These are phyloP conservation scores for Psilocybe tampanensis DNA, from an alignment of 768 basidiomycete genomes.

Conservation along the genomic window DNA sequence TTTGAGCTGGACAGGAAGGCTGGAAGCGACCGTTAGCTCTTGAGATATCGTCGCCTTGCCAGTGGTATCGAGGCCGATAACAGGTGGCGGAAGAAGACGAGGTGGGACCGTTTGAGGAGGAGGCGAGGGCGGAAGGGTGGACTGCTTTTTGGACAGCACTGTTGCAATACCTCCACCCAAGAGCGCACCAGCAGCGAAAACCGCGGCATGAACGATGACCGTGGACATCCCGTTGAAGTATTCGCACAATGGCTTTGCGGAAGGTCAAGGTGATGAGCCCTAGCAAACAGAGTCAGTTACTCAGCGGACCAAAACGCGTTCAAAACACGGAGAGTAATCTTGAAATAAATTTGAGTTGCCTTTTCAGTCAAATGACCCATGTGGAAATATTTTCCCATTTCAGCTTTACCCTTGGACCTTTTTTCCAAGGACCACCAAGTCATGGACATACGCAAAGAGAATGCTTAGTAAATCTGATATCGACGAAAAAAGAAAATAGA, in stretches of 20 bases:
- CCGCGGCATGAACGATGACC: slow-evolving; percentile 60
- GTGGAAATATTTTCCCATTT: slow-evolving; percentile 17
- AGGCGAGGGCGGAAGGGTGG: slow-evolving; percentile 9
- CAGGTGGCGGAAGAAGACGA: slow-evolving; percentile 32
- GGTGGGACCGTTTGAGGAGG: slow-evolving; percentile 21
- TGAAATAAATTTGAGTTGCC: slow-evolving; percentile 8
- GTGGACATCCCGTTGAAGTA: slow-evolving; percentile 25
- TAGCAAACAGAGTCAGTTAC: no score
- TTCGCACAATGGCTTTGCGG: not conserved
- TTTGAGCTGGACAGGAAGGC: slow-evolving; percentile 52
- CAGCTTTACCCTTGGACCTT: not conserved
- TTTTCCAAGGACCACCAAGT: not conserved
- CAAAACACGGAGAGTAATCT: not conserved
- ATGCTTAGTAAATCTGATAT: not conserved
- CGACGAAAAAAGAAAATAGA: not conserved
- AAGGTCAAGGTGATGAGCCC: not conserved
- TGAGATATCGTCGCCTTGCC: slow-evolving; percentile 48
- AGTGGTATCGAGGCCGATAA: slow-evolving; percentile 47
- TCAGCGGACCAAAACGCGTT: no score
- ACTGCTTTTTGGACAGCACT: slow-evolving; percentile 38
- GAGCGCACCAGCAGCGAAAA: slow-evolving; percentile 82
- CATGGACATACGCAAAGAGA: not conserved
- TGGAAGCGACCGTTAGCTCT: slow-evolving; percentile 28
- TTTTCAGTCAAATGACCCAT: slow-evolving; percentile 1
- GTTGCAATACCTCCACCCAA: slow-evolving; percentile 78